Conservation (phyloP, 2,329 filamentous ascomycete species). For the Paraphaeosphaeria minitans region DNA sequence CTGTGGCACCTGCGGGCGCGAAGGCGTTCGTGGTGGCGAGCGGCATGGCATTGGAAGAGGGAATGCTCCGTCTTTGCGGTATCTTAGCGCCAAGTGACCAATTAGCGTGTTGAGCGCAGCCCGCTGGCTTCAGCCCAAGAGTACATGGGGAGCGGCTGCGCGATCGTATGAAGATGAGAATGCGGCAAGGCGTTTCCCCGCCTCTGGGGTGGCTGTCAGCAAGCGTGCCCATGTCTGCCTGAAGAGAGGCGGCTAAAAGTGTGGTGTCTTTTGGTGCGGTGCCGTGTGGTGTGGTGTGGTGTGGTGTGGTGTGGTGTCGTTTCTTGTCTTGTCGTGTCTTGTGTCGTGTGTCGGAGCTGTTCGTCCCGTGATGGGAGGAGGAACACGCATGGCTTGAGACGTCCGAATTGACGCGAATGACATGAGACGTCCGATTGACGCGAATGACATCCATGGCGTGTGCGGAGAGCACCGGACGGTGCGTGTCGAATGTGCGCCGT, state of each 20-base stretch:
- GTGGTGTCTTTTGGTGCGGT: too few species aligned
- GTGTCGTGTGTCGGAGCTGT: too few species aligned
- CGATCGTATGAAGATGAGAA: constrained; percentile 14
- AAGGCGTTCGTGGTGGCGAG: constrained; percentile 36
- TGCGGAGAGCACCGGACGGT: constrained; percentile 9
- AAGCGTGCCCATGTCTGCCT: constrained; percentile 6
- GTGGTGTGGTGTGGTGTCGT: too few species aligned
- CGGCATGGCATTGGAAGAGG: constrained; percentile 35
- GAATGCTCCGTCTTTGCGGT: constrained; percentile 36
- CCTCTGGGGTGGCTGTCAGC: constrained; percentile 17
- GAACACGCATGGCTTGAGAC: too few species aligned
- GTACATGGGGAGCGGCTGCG: constrained; percentile 36
- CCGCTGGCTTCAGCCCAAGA: constrained; percentile 32
- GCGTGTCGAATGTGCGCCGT: constrained; percentile 3
- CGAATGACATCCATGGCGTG: too few species aligned
- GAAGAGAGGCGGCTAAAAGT: constrained; percentile 31
- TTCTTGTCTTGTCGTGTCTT: too few species aligned
- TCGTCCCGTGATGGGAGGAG: too few species aligned
- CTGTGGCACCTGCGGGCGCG: constrained; percentile 34
- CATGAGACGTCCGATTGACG: too few species aligned
- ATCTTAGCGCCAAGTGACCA: constrained; percentile 24
- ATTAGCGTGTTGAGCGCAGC: constrained; percentile 33
- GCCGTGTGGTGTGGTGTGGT: too few species aligned
- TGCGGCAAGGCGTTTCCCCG: constrained; percentile 18
- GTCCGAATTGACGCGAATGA: too few species aligned